Evolutionary conservation across 495 filamentous ascomycete species (phyloP), one percentile per base, ranked within the genome.

Genomic region (Penicillium dipodomyicola): DNA sequence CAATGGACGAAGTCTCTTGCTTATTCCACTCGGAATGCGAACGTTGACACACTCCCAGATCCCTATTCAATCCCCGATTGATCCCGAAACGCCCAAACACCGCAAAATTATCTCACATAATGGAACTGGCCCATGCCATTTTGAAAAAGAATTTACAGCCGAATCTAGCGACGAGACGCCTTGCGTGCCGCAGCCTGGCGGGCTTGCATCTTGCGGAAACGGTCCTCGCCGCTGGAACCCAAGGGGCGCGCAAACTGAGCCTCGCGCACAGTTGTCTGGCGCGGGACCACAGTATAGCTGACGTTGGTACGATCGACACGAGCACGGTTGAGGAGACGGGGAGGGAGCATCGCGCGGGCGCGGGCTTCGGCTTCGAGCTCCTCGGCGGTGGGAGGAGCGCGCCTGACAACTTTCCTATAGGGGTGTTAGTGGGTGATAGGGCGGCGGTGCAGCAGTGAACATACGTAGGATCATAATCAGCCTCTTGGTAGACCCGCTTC

Each of bases 211-310:
- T 81, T 85, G 63, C 87, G 82, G 77, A 95, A 93, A 22, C 88
- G 87, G 63, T 91, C 89, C 67, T 89, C 81, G 49, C 89, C 89
- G 57, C 82, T 82, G 40, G 85, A 80, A 29, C 90, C 90, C 65
- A 91, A 74, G 5, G 87, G 87, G 60, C 84, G 82, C 43, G 78
- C 75, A 62, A 78, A 81, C 46, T 74, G 74, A 54, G 76, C 78
- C 42, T 79, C 73, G 29, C 73, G 72, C 29, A 82, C 69, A 37
- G 79, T 67, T 33, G 77, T 83, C 61, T 78, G 84, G 62, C 77
- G 80, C 15, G 92, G 92, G 33, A 89, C 92, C 61, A 96, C 80
- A 1, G 85, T 90, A 68, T 96, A 96, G 58, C 84, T 92, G 37
- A 86, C 83, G 32, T 86, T 82, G n/a, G 84, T 78, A 40, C 81